These are phyloP conservation scores for Xylaria sp. DNA, from an alignment of 2,329 filamentous ascomycete genomes.

Conservation along the genomic window DNA sequence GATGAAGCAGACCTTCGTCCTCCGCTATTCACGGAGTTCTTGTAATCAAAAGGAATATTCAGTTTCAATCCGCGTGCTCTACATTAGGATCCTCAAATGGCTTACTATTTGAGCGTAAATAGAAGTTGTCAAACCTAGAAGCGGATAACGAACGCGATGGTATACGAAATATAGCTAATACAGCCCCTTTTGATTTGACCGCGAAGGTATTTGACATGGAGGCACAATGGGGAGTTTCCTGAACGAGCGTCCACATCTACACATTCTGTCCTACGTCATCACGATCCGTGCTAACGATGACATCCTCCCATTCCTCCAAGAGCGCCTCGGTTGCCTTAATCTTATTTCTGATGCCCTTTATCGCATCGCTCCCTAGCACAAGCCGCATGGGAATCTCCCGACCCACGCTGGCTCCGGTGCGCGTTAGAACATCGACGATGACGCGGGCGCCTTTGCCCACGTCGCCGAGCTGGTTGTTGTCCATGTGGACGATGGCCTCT, in stretches of 20 bases:
- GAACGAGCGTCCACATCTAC: neutral
- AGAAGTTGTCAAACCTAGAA: no score
- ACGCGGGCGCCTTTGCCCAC: neutral
- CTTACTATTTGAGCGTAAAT: no score
- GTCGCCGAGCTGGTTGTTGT: neutral
- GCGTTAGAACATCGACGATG: slow-evolving; percentile 5
- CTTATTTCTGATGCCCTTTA: slow-evolving; percentile 1
- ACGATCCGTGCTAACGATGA: slow-evolving; percentile 9
- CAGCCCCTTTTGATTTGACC: no score
- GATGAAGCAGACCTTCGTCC: no score
- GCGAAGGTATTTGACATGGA: no score
- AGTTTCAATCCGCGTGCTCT: no score
- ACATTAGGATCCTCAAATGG: no score
- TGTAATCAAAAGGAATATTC: no score
- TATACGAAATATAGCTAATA: no score
- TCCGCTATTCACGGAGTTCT: no score
- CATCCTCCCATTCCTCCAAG: neutral
- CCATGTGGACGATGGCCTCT: neutral
- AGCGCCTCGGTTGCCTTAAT: neutral
- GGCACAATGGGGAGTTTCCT: neutral
- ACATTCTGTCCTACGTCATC: neutral
- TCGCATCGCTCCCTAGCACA: neutral
- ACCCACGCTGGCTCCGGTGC: neutral
- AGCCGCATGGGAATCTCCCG: neutral
- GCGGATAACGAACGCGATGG: no score